phyloP scores from a whole-genome alignment of 1,139 yeast species.

The Kluyveromyces sp. region DNA sequence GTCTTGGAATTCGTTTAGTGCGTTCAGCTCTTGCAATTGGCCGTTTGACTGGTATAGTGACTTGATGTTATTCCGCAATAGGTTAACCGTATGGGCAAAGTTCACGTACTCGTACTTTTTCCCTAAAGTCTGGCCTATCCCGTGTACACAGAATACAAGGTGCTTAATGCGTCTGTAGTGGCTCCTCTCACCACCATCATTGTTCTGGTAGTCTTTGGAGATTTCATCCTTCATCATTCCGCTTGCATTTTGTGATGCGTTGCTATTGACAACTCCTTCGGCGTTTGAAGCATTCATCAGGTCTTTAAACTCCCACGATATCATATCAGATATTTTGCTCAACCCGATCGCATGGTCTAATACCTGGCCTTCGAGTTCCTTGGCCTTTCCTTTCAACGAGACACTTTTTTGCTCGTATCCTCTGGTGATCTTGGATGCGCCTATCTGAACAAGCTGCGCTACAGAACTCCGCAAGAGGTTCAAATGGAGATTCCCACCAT shows the following conservation, averaged over 20 bases:
- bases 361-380: slow-evolving; percentile 11
- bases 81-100: slow-evolving; percentile 78
- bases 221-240: slow-evolving; percentile 37
- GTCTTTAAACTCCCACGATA: slow-evolving; percentile 17
- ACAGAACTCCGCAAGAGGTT: slow-evolving; percentile 24
- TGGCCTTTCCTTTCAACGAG: slow-evolving; percentile 7
- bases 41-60: slow-evolving; percentile 43
- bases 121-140: slow-evolving; percentile 82
- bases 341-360: slow-evolving; percentile 10
- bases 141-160: slow-evolving; percentile 79
- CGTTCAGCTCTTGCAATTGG: slow-evolving; percentile 33
- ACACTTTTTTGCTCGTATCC: slow-evolving; percentile 6
- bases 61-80: slow-evolving; percentile 57
- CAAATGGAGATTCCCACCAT: slow-evolving; percentile 31
- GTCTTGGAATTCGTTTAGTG: slow-evolving; percentile 20
- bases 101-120: slow-evolving; percentile 72
- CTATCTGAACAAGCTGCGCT: slow-evolving; percentile 20
- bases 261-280: neutral
- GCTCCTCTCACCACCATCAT: slow-evolving; percentile 28
- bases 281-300: slow-evolving; percentile 15
- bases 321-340: slow-evolving; percentile 17
- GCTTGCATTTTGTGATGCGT: too few species aligned
- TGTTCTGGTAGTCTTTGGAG: slow-evolving; percentile 45
- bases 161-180: slow-evolving; percentile 59
- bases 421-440: slow-evolving; percentile 20